Conservation (phyloP, 768 basidiomycete genomes). For the Nevesoporus exiguus region DNA sequence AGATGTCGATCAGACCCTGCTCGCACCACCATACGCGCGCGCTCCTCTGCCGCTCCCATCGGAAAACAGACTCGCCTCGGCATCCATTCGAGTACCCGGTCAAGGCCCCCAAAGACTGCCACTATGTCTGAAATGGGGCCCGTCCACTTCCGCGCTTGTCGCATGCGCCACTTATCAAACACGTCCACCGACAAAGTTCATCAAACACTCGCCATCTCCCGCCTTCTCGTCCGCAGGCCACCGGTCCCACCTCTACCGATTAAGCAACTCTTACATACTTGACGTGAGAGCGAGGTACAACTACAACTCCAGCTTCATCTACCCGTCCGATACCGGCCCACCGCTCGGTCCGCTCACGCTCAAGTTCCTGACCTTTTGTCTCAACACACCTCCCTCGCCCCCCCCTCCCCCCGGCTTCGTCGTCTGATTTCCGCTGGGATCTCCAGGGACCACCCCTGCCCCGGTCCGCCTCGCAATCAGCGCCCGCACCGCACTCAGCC, state of each 20-base stretch:
- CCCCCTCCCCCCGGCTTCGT: conserved; percentile 11
- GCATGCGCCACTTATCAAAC: conserved; percentile 34
- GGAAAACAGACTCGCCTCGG: conserved; percentile 12
- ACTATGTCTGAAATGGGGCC: conserved; percentile 28
- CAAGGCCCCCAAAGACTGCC: conserved; percentile 9
- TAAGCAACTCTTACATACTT: background rate
- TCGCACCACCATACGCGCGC: too few relatives aligned
- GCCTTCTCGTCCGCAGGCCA: background rate
- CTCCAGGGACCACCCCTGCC: conserved; percentile 48
- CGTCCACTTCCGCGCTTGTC: conserved; percentile 33
- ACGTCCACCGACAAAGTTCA: conserved; percentile 19
- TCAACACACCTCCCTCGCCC: conserved; percentile 33
- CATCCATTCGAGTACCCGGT: conserved; percentile 6
- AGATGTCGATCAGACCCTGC: background rate
- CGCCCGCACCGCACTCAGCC: conserved; percentile 93
- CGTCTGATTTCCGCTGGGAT: conserved; percentile 26
- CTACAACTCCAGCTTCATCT: conserved; percentile 7
- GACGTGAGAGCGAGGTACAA: conserved; percentile 24
- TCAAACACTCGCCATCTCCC: conserved; percentile 3
- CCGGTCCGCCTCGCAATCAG: conserved; percentile 74
- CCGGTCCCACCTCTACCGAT: background rate
- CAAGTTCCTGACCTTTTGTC: conserved; percentile 45
- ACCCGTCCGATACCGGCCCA: conserved; percentile 23
- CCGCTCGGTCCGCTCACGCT: conserved; percentile 39
- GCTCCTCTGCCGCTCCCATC: conserved; percentile 15